Base-by-base conservation (phyloP, 2,329 filamentous ascomycete genomes). In the Ceratocystis cacaofunesta region DNA sequence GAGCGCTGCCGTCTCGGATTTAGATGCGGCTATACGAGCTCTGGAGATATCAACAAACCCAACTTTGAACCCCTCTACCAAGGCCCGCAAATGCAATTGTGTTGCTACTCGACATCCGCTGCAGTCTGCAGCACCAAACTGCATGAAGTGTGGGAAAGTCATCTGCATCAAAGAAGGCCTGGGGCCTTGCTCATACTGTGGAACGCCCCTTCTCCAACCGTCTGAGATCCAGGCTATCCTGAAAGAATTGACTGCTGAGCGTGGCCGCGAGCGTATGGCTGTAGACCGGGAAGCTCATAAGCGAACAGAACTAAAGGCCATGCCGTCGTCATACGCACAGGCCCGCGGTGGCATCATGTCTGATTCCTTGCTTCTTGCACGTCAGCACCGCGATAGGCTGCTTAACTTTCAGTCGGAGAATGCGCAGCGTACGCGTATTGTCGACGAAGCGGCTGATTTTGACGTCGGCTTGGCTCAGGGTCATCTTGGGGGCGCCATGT, bases 41-140 rank as follows among this genome's bases (percentile, higher is more conserved):
- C 82, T 99, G 5, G 94, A 99, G 73, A 82, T 96, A n/a, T 88
- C 89, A 63, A 96, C 92, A 1, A 96, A 96, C 72, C 90, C 91
- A 0, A 83, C 85, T 0, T 76, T 91, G 28, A 75, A 79, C 48
- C 69, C 69, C 3, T 79, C 81, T 68, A 78, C 85, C 30, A 76
- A 78, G 8, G 80, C 84, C 62, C 82, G 88, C 5, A 85, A 85
- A 65, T 99, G 94, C 75, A 88, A 88, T 70, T 99, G 94, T 74
- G 90, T 95, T 71, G 94, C 89, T 0, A 85, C 88, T 0, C 84
- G 89, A 1, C 94, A 99, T 74, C 89, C 92, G 0, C 82, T 97
- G 2, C 87, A 96, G 57, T 84, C 84, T n/a, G 91, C 92, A 0
- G 91, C 92, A 0, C 94, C 94, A 0, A 99, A 97, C 73, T 99